Percentiles rank a stretch among this genome's conserved stretches.
Conservation (phyloP, 1,139 yeast species). For the Spathaspora sp. region DNA sequence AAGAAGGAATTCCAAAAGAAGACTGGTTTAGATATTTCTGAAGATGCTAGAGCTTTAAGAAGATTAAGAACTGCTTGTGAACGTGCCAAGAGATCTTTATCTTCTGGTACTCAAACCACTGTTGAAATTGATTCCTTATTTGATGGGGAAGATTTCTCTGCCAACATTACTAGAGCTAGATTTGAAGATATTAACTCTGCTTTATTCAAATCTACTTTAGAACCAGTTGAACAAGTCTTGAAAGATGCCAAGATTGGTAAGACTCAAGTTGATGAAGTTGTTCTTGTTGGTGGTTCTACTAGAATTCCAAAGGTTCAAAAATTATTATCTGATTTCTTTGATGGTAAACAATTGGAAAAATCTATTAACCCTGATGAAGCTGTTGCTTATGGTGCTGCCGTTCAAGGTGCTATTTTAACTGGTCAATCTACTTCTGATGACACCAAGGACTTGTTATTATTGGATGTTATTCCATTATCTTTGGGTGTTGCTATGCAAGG, state of each 20-base stretch:
- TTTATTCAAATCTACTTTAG: constrained; percentile 93
- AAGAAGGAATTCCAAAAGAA: constrained; percentile 95
- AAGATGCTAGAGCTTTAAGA: constrained; percentile 94
- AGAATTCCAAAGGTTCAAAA: constrained; percentile 99
- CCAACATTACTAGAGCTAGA: constrained; percentile 98
- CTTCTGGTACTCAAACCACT: constrained; percentile 95
- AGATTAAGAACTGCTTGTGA: constrained; percentile 99
- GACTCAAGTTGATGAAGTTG: constrained; percentile 91
- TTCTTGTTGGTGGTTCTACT: constrained; percentile 99
- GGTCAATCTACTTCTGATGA: constrained; percentile 97
- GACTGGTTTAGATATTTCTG: constrained; percentile 89
- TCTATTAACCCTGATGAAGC: constrained; percentile 99
- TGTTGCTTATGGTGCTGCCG: constrained; percentile 99
- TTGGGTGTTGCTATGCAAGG: constrained; percentile 99
- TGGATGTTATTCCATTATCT: constrained; percentile 98
- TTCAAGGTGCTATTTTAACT: constrained; percentile 98
- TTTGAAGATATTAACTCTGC: constrained; percentile 97
- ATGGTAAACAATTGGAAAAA: constrained; percentile 95
- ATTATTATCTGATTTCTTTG: constrained; percentile 95
- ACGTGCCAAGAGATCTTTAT: constrained; percentile 98
- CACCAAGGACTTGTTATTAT: constrained; percentile 94
- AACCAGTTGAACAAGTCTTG: constrained; percentile 97
- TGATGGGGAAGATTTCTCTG: constrained; percentile 96
- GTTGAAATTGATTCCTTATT: constrained; percentile 95
- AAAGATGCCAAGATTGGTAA: constrained; percentile 92